Percentiles rank a stretch among this genome's conserved stretches.
Conservation (phyloP, 1,284 basidiomycete species). For the Cryptococcus sp. region DNA sequence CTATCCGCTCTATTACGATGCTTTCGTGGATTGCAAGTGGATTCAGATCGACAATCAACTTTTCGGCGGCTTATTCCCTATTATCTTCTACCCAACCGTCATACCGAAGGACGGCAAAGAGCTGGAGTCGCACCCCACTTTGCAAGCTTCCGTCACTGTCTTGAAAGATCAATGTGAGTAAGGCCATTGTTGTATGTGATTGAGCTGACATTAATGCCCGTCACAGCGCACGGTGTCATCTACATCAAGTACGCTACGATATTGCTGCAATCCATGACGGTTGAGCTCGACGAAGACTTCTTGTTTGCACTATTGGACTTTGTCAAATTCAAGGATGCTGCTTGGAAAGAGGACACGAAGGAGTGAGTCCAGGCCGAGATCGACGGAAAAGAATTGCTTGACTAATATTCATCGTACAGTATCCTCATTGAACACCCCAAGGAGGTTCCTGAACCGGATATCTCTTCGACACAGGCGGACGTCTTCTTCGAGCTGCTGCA, state of each 20-base stretch:
- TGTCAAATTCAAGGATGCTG: slow-evolving; percentile 83
- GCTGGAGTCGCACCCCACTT: slow-evolving; percentile 82
- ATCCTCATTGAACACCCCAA: slow-evolving; percentile 74
- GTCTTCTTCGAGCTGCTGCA: slow-evolving; percentile 98
- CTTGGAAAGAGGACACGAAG: slow-evolving; percentile 74
- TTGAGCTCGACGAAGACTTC: slow-evolving; percentile 97
- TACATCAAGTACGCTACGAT: slow-evolving; percentile 98
- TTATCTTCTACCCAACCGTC: slow-evolving; percentile 92
- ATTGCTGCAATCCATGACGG: slow-evolving; percentile 88
- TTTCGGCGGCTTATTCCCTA: slow-evolving; percentile 93
- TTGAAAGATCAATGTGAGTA: slow-evolving; percentile 85
- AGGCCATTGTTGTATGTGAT: not conserved
- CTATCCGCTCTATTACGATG: slow-evolving; percentile 76
- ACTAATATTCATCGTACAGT: slow-evolving; percentile 54
- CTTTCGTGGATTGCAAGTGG: slow-evolving; percentile 80
- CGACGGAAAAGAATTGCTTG: not conserved
- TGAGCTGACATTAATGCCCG: slow-evolving; percentile 2
- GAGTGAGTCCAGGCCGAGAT: slow-evolving; percentile 61
- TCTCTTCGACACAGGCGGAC: slow-evolving; percentile 67
- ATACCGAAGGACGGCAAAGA: slow-evolving; percentile 78
- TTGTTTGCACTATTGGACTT: slow-evolving; percentile 91
- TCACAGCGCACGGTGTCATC: slow-evolving; percentile 83
- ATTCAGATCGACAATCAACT: slow-evolving; percentile 98
- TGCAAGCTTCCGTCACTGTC: slow-evolving; percentile 85
- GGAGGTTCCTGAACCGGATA: slow-evolving; percentile 76